A percentile compares a stretch with the other conserved stretches of the same genome.
Conservation (phyloP, 2,329 filamentous ascomycete species). For the Cercospora zeae-maydis region DNA sequence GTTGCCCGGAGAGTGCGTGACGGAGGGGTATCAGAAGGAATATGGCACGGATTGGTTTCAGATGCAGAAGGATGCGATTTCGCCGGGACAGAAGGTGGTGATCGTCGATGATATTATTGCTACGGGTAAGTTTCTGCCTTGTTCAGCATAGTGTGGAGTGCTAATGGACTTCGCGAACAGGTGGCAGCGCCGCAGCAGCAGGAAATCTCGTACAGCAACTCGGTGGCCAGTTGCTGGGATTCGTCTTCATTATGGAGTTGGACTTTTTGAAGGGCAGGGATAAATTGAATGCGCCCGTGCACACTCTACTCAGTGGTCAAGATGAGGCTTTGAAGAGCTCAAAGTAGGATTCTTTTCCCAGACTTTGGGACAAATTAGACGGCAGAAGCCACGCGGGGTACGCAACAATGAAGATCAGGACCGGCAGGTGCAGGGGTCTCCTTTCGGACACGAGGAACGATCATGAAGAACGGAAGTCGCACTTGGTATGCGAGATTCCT, state of each 20-base stretch:
- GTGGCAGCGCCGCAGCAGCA: constrained; percentile 85
- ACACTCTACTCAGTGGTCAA: constrained; percentile 73
- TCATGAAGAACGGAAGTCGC: background rate
- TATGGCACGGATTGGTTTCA: constrained; percentile 95
- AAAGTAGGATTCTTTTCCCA: background rate
- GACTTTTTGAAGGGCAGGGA: constrained; percentile 87
- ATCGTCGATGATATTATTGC: constrained; percentile 98
- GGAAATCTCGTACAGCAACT: constrained; percentile 81
- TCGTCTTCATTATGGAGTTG: constrained; percentile 93
- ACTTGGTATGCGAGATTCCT: background rate
- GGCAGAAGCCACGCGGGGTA: background rate
- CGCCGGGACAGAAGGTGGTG: constrained; percentile 81
- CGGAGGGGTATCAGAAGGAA: constrained; percentile 87
- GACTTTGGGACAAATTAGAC: background rate
- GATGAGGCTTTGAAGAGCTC: constrained; percentile 35
- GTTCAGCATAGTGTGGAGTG: background rate
- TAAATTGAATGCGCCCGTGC: constrained; percentile 78
- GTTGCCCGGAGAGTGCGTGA: constrained; percentile 83
- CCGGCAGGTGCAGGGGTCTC: background rate
- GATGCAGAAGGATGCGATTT: constrained; percentile 84
- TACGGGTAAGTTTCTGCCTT: constrained; percentile 65
- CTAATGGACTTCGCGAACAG: constrained; percentile 46
- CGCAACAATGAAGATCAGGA: background rate
- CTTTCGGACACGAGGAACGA: background rate
- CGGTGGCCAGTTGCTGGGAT: constrained; percentile 81